A percentile compares a stretch with the other conserved stretches of the same genome.
phyloP scores from a whole-genome alignment of 1,284 basidiomycete genomes.

The Somion occarium region DNA sequence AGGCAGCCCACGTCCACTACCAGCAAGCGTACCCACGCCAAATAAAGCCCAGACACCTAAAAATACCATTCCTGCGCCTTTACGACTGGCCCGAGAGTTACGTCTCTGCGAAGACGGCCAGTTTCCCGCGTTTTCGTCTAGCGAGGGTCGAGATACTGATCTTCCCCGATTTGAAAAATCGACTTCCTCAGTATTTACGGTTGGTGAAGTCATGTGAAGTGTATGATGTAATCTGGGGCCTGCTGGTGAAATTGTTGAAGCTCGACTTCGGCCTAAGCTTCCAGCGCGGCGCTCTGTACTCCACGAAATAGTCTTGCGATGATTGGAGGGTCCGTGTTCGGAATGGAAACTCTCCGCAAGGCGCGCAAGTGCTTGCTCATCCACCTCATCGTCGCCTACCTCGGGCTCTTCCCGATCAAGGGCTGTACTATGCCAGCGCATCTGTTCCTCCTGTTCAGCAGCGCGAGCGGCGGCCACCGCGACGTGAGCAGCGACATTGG shows the following conservation, averaged over 20 bases:
- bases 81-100: slow-evolving; percentile 55
- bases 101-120: slow-evolving; percentile 24
- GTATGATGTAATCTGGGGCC: slow-evolving; percentile 24
- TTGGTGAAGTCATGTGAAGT: slow-evolving; percentile 25
- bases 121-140: slow-evolving; percentile 16
- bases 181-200: slow-evolving; percentile 17
- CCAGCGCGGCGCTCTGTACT: slow-evolving; percentile 53
- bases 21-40: slow-evolving; percentile 49
- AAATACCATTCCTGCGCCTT: slow-evolving; percentile 69
- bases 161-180: slow-evolving; percentile 39
- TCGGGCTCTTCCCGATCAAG: slow-evolving; percentile 16
- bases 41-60: slow-evolving; percentile 68
- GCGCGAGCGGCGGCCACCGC: slow-evolving; percentile 63
- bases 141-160: slow-evolving; percentile 32
- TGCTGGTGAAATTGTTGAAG: slow-evolving; percentile 18
- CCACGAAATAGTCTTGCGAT: slow-evolving; percentile 60
- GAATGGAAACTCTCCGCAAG: slow-evolving; percentile 71
- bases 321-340: slow-evolving; percentile 42
- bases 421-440: slow-evolving; percentile 21
- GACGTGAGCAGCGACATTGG: slow-evolving; percentile 61
- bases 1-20: slow-evolving; percentile 23
- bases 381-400: slow-evolving; percentile 40
- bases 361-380: slow-evolving; percentile 46
- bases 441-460: slow-evolving; percentile 48
- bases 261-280: slow-evolving; percentile 35